These are phyloP conservation scores for Nitzschia sp. DNA, from an alignment of 108 stramenopile genomes.

Conservation along the genomic window DNA sequence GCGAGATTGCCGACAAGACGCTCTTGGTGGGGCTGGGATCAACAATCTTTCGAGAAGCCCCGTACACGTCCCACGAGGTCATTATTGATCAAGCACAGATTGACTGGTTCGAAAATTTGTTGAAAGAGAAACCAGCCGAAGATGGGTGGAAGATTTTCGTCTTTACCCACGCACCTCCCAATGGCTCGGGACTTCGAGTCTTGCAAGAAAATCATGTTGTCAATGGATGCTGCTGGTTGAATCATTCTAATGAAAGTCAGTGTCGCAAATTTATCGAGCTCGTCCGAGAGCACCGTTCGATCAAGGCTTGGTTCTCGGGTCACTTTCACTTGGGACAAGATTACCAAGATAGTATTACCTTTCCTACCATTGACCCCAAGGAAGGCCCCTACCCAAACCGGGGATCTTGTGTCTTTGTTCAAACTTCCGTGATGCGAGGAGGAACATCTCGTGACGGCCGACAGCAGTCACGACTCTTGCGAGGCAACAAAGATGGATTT, in stretches of 20 bases:
- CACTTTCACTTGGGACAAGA: constrained; percentile 91
- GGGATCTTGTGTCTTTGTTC: constrained; percentile 78
- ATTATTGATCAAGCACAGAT: constrained; percentile 86
- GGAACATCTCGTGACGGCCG: constrained; percentile 80
- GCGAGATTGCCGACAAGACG: constrained; percentile 86
- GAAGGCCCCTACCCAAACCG: too few relatives aligned
- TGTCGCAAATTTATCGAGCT: constrained; percentile 78
- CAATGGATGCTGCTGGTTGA: constrained; percentile 91
- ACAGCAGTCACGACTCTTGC: constrained; percentile 85
- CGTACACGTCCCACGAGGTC: constrained; percentile 91
- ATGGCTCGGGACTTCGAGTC: constrained; percentile 85
- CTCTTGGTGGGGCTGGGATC: constrained; percentile 85
- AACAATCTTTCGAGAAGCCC: constrained; percentile 85
- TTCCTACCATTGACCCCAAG: neutral
- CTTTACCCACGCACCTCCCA: constrained; percentile 93
- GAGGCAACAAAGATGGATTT: constrained; percentile 82
- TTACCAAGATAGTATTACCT: constrained; percentile 49
- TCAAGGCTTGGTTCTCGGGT: constrained; percentile 94
- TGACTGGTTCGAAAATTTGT: constrained; percentile 85
- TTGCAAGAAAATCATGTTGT: constrained; percentile 87
- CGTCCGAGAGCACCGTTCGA: constrained; percentile 72
- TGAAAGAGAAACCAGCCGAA: constrained; percentile 60
- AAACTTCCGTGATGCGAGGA: constrained; percentile 87
- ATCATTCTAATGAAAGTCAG: too few relatives aligned
- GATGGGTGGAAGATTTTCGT: constrained; percentile 95